A percentile compares a stretch with the other conserved stretches of the same genome.
Conservation (phyloP, 1,284 basidiomycete species). For the Microbotryum violaceum region DNA sequence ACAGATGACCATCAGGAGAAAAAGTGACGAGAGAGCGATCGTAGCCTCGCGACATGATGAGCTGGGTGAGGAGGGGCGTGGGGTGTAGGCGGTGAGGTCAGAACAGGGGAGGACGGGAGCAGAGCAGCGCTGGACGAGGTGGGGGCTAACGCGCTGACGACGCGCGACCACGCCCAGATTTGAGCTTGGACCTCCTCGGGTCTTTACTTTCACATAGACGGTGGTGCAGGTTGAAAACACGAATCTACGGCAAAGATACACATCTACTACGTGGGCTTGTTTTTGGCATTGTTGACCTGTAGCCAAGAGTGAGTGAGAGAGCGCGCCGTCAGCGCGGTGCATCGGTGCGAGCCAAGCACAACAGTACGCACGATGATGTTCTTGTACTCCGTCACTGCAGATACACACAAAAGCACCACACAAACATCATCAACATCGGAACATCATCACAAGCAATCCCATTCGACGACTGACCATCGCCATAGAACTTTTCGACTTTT, state of each 20-base stretch:
- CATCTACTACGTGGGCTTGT: too few species aligned
- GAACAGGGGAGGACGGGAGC: neutral
- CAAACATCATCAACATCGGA: neutral
- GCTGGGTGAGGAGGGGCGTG: too few species aligned
- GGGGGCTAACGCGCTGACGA: neutral
- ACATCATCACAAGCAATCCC: neutral
- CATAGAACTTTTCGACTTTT: slow-evolving; percentile 45
- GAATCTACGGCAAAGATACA: too few species aligned
- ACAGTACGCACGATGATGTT: slow-evolving; percentile 12
- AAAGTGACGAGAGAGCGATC: slow-evolving; percentile 72
- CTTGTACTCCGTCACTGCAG: slow-evolving; percentile 21
- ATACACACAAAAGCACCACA: neutral
- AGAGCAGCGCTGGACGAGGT: neutral
- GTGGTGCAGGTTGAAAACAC: too few species aligned
- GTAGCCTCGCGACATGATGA: neutral
- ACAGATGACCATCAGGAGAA: slow-evolving; percentile 88
- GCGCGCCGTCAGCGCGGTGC: neutral
- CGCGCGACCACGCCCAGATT: neutral
- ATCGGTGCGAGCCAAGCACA: too few species aligned
- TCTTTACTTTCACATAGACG: too few species aligned
- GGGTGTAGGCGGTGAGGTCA: too few species aligned
- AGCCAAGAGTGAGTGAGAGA: neutral
- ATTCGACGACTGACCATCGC: slow-evolving; percentile 14
- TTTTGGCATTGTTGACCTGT: too few species aligned
- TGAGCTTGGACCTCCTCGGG: too few species aligned